Percentiles rank a stretch among this genome's conserved stretches.
These are phyloP conservation scores for Dothistroma pini DNA, from an alignment of 2,329 filamentous ascomycete genomes.

Conservation along the genomic window DNA sequence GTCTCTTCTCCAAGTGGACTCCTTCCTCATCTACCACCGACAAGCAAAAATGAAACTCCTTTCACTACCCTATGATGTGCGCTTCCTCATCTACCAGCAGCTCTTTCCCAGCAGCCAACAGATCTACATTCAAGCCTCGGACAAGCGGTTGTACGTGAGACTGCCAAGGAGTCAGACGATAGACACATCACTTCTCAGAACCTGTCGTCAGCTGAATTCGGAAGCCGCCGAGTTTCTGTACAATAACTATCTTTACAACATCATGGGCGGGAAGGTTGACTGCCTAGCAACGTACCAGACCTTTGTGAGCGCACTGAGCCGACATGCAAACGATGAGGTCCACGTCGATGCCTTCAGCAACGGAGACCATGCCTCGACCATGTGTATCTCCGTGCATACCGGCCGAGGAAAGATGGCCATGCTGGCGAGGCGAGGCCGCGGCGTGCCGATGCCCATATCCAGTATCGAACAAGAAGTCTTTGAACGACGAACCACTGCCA, in stretches of 20 bases:
- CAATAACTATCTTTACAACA: constrained; percentile 33
- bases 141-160: constrained; percentile 6
- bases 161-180: constrained; percentile 6
- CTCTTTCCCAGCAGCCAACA: constrained; percentile 28
- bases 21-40: background rate
- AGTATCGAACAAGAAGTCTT: constrained; percentile 19
- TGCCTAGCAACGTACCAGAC: constrained; percentile 24
- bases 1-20: too few species aligned
- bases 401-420: constrained; percentile 21
- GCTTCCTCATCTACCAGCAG: constrained; percentile 31
- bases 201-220: constrained; percentile 20
- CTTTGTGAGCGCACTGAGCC: constrained; percentile 21
- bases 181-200: constrained; percentile 17
- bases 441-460: constrained; percentile 17
- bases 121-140: constrained; percentile 29
- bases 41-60: constrained; percentile 13
- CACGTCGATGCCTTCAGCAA: constrained; percentile 32
- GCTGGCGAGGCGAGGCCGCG: constrained; percentile 22
- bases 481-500: background rate
- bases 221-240: constrained; percentile 30
- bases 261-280: constrained; percentile 31
- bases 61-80: constrained; percentile 31
- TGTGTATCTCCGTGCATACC: constrained; percentile 30
- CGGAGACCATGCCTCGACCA: constrained; percentile 30
- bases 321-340: constrained; percentile 23